Conservation (phyloP, 768 basidiomycete genomes). For the Suillus occidentalis region DNA sequence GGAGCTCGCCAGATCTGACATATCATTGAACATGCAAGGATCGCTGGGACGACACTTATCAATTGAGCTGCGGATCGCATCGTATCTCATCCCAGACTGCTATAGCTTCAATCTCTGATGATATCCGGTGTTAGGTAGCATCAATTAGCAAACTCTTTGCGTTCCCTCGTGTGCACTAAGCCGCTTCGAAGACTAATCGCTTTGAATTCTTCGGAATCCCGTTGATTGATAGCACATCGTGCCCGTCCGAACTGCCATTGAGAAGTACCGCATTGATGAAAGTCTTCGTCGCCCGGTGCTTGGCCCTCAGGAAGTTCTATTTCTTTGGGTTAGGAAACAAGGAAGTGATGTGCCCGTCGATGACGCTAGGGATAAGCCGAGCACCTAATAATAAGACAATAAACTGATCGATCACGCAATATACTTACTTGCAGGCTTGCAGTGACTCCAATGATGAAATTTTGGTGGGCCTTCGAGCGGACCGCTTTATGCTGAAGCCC, state of each 20-base stretch:
- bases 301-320: background rate
- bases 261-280: background rate
- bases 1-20: background rate
- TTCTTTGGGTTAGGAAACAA: background rate
- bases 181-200: background rate
- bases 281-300: background rate
- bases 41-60: background rate
- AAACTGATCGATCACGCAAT: background rate
- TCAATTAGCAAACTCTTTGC: background rate
- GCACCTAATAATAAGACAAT: constrained; percentile 2
- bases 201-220: background rate
- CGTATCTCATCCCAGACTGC: background rate
- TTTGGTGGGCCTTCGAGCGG: too few relatives aligned
- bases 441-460: background rate
- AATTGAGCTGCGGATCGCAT: background rate
- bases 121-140: background rate
- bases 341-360: background rate
- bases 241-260: background rate
- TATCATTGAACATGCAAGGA: background rate
- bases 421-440: background rate
- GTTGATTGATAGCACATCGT: background rate
- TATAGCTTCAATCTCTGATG: background rate
- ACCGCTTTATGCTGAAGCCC: background rate
- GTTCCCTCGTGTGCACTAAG: background rate
- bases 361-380: background rate